Percentiles rank a stretch among this genome's conserved stretches.
Evolutionary conservation across 2,329 filamentous ascomycete species (phyloP).

Genomic region (Septoria linicola): DNA sequence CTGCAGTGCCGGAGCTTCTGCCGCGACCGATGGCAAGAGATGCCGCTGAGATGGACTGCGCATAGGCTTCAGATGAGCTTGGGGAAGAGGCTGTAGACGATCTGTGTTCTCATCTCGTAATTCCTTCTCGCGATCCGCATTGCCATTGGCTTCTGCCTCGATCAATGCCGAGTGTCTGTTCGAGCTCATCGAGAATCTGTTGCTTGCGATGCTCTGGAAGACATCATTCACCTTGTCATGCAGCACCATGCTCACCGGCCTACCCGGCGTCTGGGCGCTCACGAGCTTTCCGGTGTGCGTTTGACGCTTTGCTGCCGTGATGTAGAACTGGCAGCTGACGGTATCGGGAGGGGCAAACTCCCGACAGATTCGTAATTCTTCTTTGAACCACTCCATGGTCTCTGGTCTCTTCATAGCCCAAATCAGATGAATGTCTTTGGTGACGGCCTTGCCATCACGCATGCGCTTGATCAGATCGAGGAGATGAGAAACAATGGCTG

Average conservation of each 20-base stretch:
- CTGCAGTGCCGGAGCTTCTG: slow-evolving; percentile 45
- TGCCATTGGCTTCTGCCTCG: slow-evolving; percentile 74
- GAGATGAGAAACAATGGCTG: slow-evolving; percentile 85
- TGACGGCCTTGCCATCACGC: slow-evolving; percentile 91
- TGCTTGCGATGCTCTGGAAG: slow-evolving; percentile 80
- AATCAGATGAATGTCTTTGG: slow-evolving; percentile 84
- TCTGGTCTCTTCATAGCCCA: slow-evolving; percentile 91
- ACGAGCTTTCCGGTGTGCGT: slow-evolving; percentile 48
- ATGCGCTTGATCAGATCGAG: slow-evolving; percentile 95
- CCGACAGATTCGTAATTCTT: slow-evolving; percentile 87
- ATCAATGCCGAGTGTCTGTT: slow-evolving; percentile 78
- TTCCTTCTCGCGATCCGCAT: slow-evolving; percentile 75
- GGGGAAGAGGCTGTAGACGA: slow-evolving; percentile 76
- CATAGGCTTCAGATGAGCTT: slow-evolving; percentile 44
- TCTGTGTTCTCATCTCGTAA: slow-evolving; percentile 82
- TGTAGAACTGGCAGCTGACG: slow-evolving; percentile 91
- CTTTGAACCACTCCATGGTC: slow-evolving; percentile 96
- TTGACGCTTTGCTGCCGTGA: slow-evolving; percentile 71
- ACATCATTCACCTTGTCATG: slow-evolving; percentile 87
- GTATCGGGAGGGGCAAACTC: slow-evolving; percentile 85
- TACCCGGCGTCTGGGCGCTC: slow-evolving; percentile 53
- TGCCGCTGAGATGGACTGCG: slow-evolving; percentile 28
- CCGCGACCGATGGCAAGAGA: slow-evolving; percentile 8
- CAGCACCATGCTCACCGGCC: slow-evolving; percentile 70
- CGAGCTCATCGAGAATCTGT: slow-evolving; percentile 51